Percentiles rank a stretch among this genome's conserved stretches.
Evolutionary conservation across 2,329 filamentous ascomycete species (phyloP).

Genomic region (Fusarium sterilihyphosum): DNA sequence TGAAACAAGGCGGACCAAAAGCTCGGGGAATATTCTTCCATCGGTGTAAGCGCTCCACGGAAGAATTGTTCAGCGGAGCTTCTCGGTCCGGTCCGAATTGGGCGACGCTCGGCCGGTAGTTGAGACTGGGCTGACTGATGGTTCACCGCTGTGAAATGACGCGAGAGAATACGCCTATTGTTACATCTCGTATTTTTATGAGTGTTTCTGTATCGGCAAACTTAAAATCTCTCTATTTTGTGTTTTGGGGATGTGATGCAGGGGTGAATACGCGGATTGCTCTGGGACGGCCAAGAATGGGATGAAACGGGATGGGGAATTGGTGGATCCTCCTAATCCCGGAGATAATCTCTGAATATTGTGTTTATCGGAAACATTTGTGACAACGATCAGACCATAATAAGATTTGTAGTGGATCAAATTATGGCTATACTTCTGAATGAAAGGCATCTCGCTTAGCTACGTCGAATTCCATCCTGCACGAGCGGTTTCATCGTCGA

Average conservation of each 20-base stretch:
- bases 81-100: conserved; percentile 10
- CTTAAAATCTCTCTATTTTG: background rate
- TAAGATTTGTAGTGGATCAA: too few relatives aligned
- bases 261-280: background rate
- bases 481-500: background rate
- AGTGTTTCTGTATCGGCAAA: background rate
- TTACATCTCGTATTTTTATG: background rate
- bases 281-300: background rate
- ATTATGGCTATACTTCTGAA: background rate
- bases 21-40: background rate
- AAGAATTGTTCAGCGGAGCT: conserved; percentile 18
- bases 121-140: background rate
- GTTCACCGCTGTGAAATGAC: background rate
- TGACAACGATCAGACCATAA: rapidly evolving
- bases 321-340: background rate
- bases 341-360: too few relatives aligned
- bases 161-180: background rate
- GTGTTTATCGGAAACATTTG: background rate
- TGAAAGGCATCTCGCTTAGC: rapidly evolving
- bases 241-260: background rate
- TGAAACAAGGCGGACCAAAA: background rate
- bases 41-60: conserved; percentile 25
- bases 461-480: background rate
- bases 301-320: background rate
- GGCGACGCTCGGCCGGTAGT: background rate